phyloP scores from a whole-genome alignment of 768 basidiomycete genomes.

The Mycena polygramma region DNA sequence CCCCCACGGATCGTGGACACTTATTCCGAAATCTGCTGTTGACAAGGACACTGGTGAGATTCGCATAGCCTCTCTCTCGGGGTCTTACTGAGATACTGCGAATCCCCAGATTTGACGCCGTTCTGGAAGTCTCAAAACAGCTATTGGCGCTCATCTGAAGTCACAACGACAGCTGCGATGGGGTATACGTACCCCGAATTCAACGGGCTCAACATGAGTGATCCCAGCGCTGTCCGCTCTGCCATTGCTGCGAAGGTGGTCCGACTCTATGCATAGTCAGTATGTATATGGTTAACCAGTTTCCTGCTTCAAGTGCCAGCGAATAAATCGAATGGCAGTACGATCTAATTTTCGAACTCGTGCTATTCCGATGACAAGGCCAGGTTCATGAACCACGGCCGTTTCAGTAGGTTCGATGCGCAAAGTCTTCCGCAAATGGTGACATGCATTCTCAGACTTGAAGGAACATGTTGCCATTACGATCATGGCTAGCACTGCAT shows the following conservation, averaged over 20 bases:
- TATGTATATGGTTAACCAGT: too few species aligned
- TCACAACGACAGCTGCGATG: slow-evolving; percentile 47
- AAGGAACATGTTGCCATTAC: slow-evolving; percentile 68
- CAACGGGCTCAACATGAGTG: too few species aligned
- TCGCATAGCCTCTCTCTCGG: too few species aligned
- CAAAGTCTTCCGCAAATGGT: too few species aligned
- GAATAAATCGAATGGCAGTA: too few species aligned
- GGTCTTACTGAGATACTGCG: too few species aligned
- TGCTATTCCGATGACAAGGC: background rate
- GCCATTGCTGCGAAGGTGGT: too few species aligned
- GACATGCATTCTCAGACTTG: slow-evolving; percentile 47
- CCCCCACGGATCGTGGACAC: slow-evolving; percentile 48
- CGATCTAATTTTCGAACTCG: too few species aligned
- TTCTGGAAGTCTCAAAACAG: slow-evolving; percentile 55
- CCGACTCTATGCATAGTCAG: too few species aligned
- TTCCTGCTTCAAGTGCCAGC: too few species aligned
- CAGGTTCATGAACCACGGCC: slow-evolving; percentile 63
- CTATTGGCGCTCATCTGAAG: slow-evolving; percentile 55
- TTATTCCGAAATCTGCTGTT: slow-evolving; percentile 44
- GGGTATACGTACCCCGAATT: slow-evolving; percentile 68
- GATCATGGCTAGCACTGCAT: slow-evolving; percentile 68
- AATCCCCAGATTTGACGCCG: slow-evolving; percentile 61
- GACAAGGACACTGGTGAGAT: slow-evolving; percentile 46
- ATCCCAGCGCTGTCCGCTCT: too few species aligned
- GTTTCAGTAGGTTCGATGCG: slow-evolving; percentile 58